These are phyloP conservation scores for Naganishia randhawae DNA, from an alignment of 768 basidiomycete genomes.

Conservation along the genomic window DNA sequence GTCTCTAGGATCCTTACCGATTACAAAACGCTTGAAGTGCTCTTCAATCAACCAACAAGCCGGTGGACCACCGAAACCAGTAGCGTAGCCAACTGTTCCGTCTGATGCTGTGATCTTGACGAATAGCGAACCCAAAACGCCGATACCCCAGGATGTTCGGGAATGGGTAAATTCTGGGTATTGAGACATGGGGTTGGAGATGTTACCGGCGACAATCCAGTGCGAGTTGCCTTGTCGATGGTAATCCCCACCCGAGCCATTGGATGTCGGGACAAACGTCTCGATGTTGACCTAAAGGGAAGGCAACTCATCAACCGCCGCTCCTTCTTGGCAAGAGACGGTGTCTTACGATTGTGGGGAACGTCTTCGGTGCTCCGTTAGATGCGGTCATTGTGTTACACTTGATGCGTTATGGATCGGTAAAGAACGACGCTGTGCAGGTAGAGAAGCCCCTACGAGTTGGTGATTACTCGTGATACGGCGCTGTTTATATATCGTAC, in stretches of 20 bases:
- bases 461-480: neutral
- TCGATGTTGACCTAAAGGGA: constrained; percentile 43
- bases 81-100: constrained; percentile 52
- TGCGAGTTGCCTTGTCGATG: constrained; percentile 46
- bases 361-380: constrained; percentile 20
- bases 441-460: too few species aligned
- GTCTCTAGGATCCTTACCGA: constrained; percentile 52
- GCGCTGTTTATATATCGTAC: neutral
- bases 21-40: constrained; percentile 52
- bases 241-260: constrained; percentile 52
- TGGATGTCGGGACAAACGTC: constrained; percentile 50
- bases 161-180: constrained; percentile 48
- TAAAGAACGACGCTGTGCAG: neutral
- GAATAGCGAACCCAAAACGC: constrained; percentile 52
- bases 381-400: constrained; percentile 1
- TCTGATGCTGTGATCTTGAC: constrained; percentile 52
- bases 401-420: neutral
- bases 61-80: constrained; percentile 52
- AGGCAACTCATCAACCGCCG: neutral
- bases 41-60: constrained; percentile 53
- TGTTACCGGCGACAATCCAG: constrained; percentile 51
- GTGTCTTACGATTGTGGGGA: constrained; percentile 26
- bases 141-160: constrained; percentile 52
- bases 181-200: constrained; percentile 51
- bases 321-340: neutral